A percentile compares a stretch with the other conserved stretches of the same genome.
Evolutionary conservation across 495 filamentous ascomycete genomes (phyloP).

Genomic region (Amphirosellinia nigrospora): DNA sequence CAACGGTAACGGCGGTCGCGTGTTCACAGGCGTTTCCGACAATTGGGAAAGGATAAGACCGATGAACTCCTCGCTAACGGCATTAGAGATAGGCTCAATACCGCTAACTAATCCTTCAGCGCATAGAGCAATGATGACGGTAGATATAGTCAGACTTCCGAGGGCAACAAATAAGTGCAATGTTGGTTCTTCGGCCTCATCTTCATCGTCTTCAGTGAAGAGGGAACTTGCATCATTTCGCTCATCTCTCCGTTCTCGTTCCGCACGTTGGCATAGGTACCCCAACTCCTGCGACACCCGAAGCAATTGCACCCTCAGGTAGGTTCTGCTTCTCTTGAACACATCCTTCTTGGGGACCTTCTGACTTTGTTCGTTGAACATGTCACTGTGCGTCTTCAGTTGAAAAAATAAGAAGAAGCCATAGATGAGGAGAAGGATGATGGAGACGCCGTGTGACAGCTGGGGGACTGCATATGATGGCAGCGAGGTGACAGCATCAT

Average conservation of each 20-base stretch:
- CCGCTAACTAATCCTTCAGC: conserved; percentile 88
- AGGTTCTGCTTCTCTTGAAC: conserved; percentile 46
- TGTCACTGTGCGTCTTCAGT: conserved; percentile 73
- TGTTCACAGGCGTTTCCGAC: conserved; percentile 91
- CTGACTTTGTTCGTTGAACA: conserved; percentile 75
- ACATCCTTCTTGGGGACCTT: conserved; percentile 63
- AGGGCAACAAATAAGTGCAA: conserved; percentile 73
- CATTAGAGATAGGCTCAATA: conserved; percentile 68
- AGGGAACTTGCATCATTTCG: conserved; percentile 41
- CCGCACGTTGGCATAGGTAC: conserved; percentile 43
- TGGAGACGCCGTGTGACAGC: conserved; percentile 71
- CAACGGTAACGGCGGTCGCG: conserved; percentile 84
- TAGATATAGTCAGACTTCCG: conserved; percentile 71
- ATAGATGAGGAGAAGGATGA: conserved; percentile 80
- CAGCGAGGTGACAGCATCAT: conserved; percentile 29
- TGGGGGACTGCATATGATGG: conserved; percentile 53
- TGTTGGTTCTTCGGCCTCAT: conserved; percentile 72
- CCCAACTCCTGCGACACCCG: conserved; percentile 66
- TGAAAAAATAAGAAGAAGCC: conserved; percentile 82
- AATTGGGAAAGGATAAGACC: conserved; percentile 87
- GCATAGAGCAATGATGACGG: conserved; percentile 82
- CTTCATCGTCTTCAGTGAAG: conserved; percentile 51
- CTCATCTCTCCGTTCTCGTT: conserved; percentile 52
- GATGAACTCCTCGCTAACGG: conserved; percentile 76
- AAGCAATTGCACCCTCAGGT: conserved; percentile 63